Evolutionary conservation across 805 yeast genomes (phyloP), one percentile per base, ranked within the genome.

Genomic region (Ogataea ganodermae): DNA sequence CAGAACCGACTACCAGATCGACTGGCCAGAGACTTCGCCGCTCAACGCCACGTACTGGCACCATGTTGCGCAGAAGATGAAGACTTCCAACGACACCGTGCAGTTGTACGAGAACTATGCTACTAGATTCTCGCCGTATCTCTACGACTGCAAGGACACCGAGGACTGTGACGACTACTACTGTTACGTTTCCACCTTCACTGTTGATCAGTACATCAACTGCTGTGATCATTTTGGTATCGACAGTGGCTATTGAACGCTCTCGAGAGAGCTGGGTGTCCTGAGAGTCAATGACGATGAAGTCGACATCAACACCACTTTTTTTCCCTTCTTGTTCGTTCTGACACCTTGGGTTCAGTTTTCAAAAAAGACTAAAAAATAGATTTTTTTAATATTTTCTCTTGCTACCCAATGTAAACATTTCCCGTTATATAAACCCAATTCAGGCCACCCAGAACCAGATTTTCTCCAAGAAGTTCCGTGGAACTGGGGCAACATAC

Each of bases 41-140:
- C 72, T 84, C 58, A 84, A 83, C 58, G 89, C 81, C 16, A 75
- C 81, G 14, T 84, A 82, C 71, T 82, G 89, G 89, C 81, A 82
- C 58, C 44, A 53, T 22, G 83, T 81, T 14, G 77, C 83, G 3
- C 62, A 68, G 23, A 64, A 66, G 31, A 69, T 84, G 53, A 68
- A 70, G 37, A 58, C 63, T 39, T 67, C 76, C 53, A 66, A 70
- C 28, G 71, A 63, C 2, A 65, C 71, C 53, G 73, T 82, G 44
- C 86, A 81, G 55, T 33, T 50, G 14, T 84, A 78, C 63, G 68
- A 75, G 33, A 70, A 73, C 49, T 67, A 65, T 44, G 73, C 80
- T 40, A 75, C 73, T 58, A 74, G 91, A 62, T 66, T 67, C 50
- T 76, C 86, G 22, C 86, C 86, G 18, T 70, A 65, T 41, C 73